Evolutionary conservation across 2,329 filamentous ascomycete genomes (phyloP).

Genomic region (Penicillium sp.): DNA sequence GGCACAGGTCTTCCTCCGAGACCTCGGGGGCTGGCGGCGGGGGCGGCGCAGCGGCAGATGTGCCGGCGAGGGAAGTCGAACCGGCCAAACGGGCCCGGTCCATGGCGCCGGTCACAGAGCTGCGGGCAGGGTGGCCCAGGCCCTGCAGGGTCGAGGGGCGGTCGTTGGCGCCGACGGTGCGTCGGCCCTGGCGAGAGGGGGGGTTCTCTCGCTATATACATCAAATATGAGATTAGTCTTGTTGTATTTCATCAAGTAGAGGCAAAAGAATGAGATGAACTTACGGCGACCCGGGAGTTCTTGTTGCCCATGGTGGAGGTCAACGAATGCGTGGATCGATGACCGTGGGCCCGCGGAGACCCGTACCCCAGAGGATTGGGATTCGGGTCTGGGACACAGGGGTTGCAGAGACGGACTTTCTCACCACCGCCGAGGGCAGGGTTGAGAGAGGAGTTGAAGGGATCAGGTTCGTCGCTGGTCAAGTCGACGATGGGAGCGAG

Average conservation of each 20-base stretch:
- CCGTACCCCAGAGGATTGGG: constrained; percentile 51
- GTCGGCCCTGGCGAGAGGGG: constrained; percentile 24
- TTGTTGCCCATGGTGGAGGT: constrained; percentile 19
- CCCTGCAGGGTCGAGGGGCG: constrained; percentile 22
- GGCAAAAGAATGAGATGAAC: neutral
- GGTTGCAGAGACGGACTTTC: constrained; percentile 70
- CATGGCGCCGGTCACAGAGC: neutral
- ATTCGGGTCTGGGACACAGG: constrained; percentile 71
- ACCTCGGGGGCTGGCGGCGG: constrained; percentile 20
- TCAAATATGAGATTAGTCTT: neutral
- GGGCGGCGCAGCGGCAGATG: neutral
- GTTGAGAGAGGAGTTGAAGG: constrained; percentile 38
- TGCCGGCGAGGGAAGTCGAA: neutral
- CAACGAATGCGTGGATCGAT: constrained; percentile 24
- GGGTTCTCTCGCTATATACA: constrained; percentile 6
- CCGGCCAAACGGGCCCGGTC: neutral
- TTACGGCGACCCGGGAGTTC: constrained; percentile 7
- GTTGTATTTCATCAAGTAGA: neutral
- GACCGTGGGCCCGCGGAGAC: constrained; percentile 25
- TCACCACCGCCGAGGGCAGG: constrained; percentile 64
- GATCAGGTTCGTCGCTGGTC: constrained; percentile 43
- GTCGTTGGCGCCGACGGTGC: constrained; percentile 29
- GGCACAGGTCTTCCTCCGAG: constrained; percentile 50
- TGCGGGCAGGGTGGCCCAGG: constrained; percentile 2
- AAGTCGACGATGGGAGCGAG: constrained; percentile 50